Evolutionary conservation across 495 filamentous ascomycete genomes (phyloP).

Genomic region (Podospora anserina): DNA sequence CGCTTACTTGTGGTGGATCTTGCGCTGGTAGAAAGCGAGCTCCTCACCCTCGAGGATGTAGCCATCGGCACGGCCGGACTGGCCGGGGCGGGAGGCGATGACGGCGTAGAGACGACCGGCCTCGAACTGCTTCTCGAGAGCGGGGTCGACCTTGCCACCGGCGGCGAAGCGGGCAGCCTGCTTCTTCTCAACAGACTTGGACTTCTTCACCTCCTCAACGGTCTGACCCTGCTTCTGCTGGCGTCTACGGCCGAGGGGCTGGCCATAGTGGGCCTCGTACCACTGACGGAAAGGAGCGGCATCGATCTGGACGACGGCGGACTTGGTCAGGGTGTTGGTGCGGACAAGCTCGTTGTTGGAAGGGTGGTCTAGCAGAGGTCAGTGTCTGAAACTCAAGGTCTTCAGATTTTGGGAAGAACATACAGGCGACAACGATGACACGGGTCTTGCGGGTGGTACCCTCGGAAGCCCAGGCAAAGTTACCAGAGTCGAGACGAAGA

Average conservation of each 20-base stretch:
- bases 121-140: conserved; percentile 97
- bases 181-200: conserved; percentile 91
- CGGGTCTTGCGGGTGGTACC: conserved; percentile 95
- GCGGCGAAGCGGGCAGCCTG: conserved; percentile 78
- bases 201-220: conserved; percentile 77
- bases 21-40: conserved; percentile 98
- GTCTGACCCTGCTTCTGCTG: conserved; percentile 68
- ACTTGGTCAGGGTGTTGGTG: conserved; percentile 99
- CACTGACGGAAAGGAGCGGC: conserved; percentile 98
- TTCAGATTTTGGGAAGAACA: conserved; percentile 10
- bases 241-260: conserved; percentile 79
- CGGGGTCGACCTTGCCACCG: conserved; percentile 84
- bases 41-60: conserved; percentile 99
- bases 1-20: conserved; percentile 90
- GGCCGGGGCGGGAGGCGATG: conserved; percentile 85
- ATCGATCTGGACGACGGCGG: conserved; percentile 97
- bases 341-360: conserved; percentile 99
- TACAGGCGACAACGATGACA: conserved; percentile 88
- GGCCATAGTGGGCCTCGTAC: conserved; percentile 99
- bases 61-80: conserved; percentile 92
- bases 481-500: conserved; percentile 97
- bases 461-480: conserved; percentile 99
- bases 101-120: conserved; percentile 94
- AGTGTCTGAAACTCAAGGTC: conserved; percentile 6
- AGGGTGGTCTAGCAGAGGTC: conserved; percentile 61